Evolutionary conservation across 768 basidiomycete species (phyloP).

Genomic region (Calocybe gangraenosa): DNA sequence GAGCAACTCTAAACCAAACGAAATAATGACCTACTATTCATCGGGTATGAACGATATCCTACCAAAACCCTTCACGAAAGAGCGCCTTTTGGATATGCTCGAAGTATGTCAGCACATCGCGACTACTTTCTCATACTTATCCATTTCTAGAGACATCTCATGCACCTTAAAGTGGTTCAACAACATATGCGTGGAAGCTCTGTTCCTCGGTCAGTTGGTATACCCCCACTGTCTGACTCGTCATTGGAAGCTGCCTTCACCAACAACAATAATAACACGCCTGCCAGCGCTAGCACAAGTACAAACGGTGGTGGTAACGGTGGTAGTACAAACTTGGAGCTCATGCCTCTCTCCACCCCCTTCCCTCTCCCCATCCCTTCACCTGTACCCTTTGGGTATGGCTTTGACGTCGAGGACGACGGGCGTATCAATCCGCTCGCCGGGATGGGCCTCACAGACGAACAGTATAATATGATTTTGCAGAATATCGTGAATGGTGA

Average conservation of each 20-base stretch:
- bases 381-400: constrained; percentile 11
- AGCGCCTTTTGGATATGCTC: constrained; percentile 86
- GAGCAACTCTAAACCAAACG: constrained; percentile 87
- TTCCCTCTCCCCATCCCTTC: constrained; percentile 7
- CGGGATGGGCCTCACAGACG: constrained; percentile 84
- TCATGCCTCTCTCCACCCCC: constrained; percentile 8
- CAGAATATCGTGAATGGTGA: constrained; percentile 69
- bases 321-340: too few species aligned
- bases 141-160: constrained; percentile 67
- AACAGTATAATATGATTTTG: constrained; percentile 80
- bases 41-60: constrained; percentile 96
- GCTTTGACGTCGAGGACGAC: constrained; percentile 40
- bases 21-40: constrained; percentile 88
- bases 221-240: constrained; percentile 55
- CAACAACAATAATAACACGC: constrained; percentile 9
- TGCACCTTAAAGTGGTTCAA: constrained; percentile 84
- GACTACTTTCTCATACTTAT: neutral
- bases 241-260: constrained; percentile 54
- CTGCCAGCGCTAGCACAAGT: constrained; percentile 1
- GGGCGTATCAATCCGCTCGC: constrained; percentile 77
- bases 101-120: constrained; percentile 47
- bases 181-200: constrained; percentile 50
- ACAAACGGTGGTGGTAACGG: too few species aligned
- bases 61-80: constrained; percentile 96
- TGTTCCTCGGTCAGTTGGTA: constrained; percentile 62